Percentiles rank a stretch among this genome's conserved stretches.
Evolutionary conservation across 2,329 filamentous ascomycete species (phyloP).

Genomic region (Meredithiella fracta): DNA sequence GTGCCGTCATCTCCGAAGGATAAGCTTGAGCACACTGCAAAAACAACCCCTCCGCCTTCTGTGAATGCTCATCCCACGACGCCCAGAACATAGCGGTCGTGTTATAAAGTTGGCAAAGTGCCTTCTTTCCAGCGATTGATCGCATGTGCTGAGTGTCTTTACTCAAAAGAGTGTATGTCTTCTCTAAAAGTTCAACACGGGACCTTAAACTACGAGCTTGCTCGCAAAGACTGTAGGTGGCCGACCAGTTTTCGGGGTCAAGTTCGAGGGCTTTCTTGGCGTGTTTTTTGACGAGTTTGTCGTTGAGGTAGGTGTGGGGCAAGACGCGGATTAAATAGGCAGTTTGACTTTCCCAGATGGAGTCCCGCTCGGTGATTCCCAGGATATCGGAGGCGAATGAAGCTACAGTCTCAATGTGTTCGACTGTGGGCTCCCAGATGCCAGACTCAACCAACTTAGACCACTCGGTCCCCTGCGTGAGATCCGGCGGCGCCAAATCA

Average conservation of each 20-base stretch:
- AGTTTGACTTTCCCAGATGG: slow-evolving; percentile 4
- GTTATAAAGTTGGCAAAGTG: background rate
- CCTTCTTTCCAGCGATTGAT: slow-evolving; percentile 1
- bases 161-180: background rate
- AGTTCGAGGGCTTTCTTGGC: slow-evolving; percentile 3
- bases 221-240: background rate
- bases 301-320: background rate
- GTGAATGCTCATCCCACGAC: background rate
- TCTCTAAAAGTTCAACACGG: background rate
- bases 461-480: background rate
- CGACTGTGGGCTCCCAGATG: background rate
- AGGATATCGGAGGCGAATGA: background rate
- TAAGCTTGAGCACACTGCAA: background rate
- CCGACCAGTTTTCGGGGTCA: background rate
- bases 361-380: background rate
- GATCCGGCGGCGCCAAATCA: background rate
- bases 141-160: background rate
- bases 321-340: slow-evolving; percentile 1
- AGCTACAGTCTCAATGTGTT: background rate
- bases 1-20: background rate
- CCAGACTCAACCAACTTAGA: background rate
- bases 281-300: background rate
- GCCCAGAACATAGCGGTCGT: background rate
- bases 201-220: background rate
- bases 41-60: background rate